phyloP scores from a whole-genome alignment of 1,284 basidiomycete genomes.

The Bjerkandera adusta region DNA sequence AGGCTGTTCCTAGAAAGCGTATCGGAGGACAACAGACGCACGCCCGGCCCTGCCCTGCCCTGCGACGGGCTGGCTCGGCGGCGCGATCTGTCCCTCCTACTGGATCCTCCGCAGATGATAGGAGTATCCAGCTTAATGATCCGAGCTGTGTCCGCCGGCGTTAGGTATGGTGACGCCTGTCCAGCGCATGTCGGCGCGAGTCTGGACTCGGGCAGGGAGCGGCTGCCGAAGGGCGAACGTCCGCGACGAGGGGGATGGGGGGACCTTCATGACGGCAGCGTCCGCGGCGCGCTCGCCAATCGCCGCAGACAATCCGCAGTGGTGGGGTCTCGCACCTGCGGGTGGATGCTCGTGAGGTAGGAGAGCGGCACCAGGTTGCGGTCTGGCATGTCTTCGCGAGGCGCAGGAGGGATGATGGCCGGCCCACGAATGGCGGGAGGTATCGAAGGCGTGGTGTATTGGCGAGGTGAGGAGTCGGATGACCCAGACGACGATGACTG shows the following conservation, averaged over 20 bases:
- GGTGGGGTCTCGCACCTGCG: conserved; percentile 26
- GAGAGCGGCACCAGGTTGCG: conserved; percentile 29
- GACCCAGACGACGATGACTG: conserved; percentile 27
- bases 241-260: no score
- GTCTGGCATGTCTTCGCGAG: not conserved
- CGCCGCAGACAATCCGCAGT: conserved; percentile 29
- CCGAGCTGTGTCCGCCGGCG: conserved; percentile 10
- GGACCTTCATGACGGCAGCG: not conserved
- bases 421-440: conserved; percentile 20
- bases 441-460: conserved; percentile 23
- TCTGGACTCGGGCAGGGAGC: conserved; percentile 1
- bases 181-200: not conserved
- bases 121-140: conserved; percentile 7
- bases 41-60: no score
- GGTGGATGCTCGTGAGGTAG: conserved; percentile 26
- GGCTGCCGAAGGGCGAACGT: no score
- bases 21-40: no score
- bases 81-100: not conserved
- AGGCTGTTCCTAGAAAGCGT: no score
- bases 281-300: conserved; percentile 18
- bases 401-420: conserved; percentile 12
- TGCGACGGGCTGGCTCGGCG: no score
- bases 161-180: conserved; percentile 2
- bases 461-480: conserved; percentile 22
- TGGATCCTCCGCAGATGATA: conserved; percentile 4